A percentile compares a stretch with the other conserved stretches of the same genome.
phyloP scores from a whole-genome alignment of 148 eudicot species.

The Vaccinium macrocarpon region DNA sequence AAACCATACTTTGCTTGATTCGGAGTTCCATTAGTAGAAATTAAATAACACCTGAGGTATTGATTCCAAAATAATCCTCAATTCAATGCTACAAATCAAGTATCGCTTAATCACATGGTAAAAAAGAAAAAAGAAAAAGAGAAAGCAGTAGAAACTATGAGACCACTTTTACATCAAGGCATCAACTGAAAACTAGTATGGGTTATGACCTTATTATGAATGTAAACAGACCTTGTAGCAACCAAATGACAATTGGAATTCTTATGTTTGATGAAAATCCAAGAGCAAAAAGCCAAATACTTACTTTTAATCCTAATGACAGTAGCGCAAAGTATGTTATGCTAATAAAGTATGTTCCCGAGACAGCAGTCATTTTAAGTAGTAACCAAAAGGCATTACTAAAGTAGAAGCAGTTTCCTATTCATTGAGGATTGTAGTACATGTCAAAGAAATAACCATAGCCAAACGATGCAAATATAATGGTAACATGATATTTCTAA shows the following conservation, averaged over 20 bases:
- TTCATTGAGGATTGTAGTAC: not conserved
- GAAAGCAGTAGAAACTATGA: not conserved
- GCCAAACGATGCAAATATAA: no score
- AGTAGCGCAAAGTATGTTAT: not conserved
- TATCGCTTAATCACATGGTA: no score
- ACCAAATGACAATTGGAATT: not conserved
- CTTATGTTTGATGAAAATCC: not conserved
- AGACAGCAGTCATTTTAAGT: not conserved
- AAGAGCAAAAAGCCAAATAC: no score
- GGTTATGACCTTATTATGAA: no score
- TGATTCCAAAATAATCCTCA: not conserved
- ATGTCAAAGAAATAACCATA: no score
- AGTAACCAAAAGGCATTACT: not conserved
- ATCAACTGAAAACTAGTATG: not conserved
- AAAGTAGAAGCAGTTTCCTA: not conserved
- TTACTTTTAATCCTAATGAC: no score
- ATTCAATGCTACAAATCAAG: not conserved
- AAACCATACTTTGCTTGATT: constrained; percentile 19
- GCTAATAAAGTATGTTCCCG: not conserved
- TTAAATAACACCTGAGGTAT: not conserved
- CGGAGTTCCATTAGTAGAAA: not conserved
- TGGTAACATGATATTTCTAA: not conserved
- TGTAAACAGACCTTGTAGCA: no score
- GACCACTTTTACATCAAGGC: not conserved
- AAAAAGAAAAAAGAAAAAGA: not conserved